phyloP scores from a whole-genome alignment of 1,284 basidiomycete genomes.

The Anthracocystis setariae region DNA sequence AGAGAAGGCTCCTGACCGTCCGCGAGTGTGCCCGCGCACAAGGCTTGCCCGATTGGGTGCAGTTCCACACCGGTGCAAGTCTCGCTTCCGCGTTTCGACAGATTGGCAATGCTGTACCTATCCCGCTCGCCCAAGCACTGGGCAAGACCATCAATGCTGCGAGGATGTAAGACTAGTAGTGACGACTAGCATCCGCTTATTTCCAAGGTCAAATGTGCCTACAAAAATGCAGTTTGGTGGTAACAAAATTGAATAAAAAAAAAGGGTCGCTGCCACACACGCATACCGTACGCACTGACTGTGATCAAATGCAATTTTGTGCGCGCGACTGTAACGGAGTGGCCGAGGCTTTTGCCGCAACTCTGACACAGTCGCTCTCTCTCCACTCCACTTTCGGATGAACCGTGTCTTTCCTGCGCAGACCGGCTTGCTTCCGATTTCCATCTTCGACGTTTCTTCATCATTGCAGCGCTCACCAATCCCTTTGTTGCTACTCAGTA shows the following conservation, averaged over 20 bases:
- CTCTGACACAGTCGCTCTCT: not conserved
- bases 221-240: too few species aligned
- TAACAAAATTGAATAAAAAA: not conserved
- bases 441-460: conserved; percentile 1
- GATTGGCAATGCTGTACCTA: conserved; percentile 44
- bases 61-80: conserved; percentile 17
- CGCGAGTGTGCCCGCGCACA: conserved; percentile 43
- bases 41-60: conserved; percentile 42
- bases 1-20: conserved; percentile 37
- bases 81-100: conserved; percentile 29
- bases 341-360: not conserved
- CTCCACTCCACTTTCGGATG: conserved; percentile 35
- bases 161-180: conserved; percentile 8
- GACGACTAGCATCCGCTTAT: too few species aligned
- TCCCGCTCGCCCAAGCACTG: conserved; percentile 23
- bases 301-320: not conserved
- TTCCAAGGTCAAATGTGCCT: too few species aligned
- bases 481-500: not conserved
- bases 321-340: not conserved
- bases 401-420: conserved; percentile 12
- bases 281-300: too few species aligned
- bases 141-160: conserved; percentile 20
- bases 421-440: conserved; percentile 29
- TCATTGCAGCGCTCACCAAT: not conserved
- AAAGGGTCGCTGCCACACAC: too few species aligned